These are phyloP conservation scores for Megacollybia platyphylla DNA, from an alignment of 1,284 basidiomycete genomes.

Conservation along the genomic window DNA sequence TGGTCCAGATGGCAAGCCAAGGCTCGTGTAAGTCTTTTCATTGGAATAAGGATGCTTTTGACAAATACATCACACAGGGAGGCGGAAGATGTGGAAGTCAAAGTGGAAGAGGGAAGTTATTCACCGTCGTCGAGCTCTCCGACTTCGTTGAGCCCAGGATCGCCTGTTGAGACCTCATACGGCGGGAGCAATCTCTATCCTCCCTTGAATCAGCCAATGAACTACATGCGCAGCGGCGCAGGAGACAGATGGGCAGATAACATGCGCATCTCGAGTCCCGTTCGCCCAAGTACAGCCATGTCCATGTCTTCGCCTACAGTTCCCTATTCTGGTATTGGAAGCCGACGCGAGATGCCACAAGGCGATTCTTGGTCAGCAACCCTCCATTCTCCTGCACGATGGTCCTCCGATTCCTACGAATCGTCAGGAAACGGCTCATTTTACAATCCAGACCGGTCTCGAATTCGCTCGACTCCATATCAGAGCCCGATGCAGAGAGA, in stretches of 20 bases:
- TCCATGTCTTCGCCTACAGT: slow-evolving; percentile 11
- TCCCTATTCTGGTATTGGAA: slow-evolving; percentile 11
- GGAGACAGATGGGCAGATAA: slow-evolving; percentile 8
- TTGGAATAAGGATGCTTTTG: slow-evolving; percentile 1
- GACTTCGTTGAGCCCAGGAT: slow-evolving; percentile 13
- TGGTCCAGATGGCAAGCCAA: slow-evolving; percentile 43
- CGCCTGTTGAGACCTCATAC: slow-evolving; percentile 21
- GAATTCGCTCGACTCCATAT: slow-evolving; percentile 20
- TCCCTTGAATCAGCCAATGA: slow-evolving; percentile 12
- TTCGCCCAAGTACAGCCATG: slow-evolving; percentile 6
- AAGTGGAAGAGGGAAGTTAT: slow-evolving; percentile 29
- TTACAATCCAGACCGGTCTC: slow-evolving; percentile 19
- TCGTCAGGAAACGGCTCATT: slow-evolving; percentile 14
- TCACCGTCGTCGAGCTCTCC: slow-evolving; percentile 22
- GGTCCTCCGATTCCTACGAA: slow-evolving; percentile 20
- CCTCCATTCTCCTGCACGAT: slow-evolving; percentile 18
- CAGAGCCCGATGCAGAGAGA: slow-evolving; percentile 13
- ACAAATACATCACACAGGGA: slow-evolving; percentile 15
- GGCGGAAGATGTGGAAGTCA: slow-evolving; percentile 32
- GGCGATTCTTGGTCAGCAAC: slow-evolving; percentile 20
- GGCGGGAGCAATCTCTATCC: slow-evolving; percentile 18
- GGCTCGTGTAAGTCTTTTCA: slow-evolving; percentile 36
- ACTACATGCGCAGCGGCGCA: slow-evolving; percentile 5
- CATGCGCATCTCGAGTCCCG: slow-evolving; percentile 10
- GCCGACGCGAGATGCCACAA: slow-evolving; percentile 15